Evolutionary conservation across 768 basidiomycete species (phyloP).

Genomic region (Kockovaella imperatae): DNA sequence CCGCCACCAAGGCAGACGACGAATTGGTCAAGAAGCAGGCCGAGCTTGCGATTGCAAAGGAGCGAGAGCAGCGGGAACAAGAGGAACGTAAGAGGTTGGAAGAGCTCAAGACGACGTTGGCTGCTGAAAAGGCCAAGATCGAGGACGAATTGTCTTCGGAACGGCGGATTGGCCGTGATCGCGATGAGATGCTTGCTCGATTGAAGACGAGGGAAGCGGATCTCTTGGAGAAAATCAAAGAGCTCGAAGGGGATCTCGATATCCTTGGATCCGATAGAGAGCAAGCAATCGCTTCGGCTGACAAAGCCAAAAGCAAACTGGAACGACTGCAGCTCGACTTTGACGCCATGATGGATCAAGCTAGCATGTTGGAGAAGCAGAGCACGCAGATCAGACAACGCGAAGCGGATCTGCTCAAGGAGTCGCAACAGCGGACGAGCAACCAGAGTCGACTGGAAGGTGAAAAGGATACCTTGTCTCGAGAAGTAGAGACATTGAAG

Average conservation of each 20-base stretch:
- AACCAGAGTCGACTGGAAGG: slow-evolving; percentile 56
- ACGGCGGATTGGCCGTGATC: slow-evolving; percentile 67
- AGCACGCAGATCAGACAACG: slow-evolving; percentile 59
- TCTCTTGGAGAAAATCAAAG: slow-evolving; percentile 73
- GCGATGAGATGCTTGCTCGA: slow-evolving; percentile 70
- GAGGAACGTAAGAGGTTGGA: slow-evolving; percentile 71
- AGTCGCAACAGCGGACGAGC: slow-evolving; percentile 55
- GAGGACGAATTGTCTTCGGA: slow-evolving; percentile 77
- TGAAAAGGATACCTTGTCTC: slow-evolving; percentile 59
- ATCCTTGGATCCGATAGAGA: slow-evolving; percentile 78
- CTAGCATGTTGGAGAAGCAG: slow-evolving; percentile 70
- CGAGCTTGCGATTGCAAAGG: slow-evolving; percentile 70
- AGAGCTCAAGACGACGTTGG: slow-evolving; percentile 69
- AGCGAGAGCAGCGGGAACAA: slow-evolving; percentile 79
- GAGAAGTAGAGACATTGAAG: slow-evolving; percentile 62
- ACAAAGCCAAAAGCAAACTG: slow-evolving; percentile 18
- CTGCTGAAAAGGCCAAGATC: slow-evolving; percentile 73
- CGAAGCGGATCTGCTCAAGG: slow-evolving; percentile 59
- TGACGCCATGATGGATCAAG: slow-evolving; percentile 59
- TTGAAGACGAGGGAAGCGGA: slow-evolving; percentile 78
- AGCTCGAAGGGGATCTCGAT: slow-evolving; percentile 74
- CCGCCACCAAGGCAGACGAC: slow-evolving; percentile 85
- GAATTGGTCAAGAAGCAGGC: slow-evolving; percentile 70
- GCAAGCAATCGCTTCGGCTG: slow-evolving; percentile 57
- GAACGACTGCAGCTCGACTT: slow-evolving; percentile 17